These are phyloP conservation scores for Papilionanthe hybrid DNA, from an alignment of 116 monocot species.

Conservation along the genomic window DNA sequence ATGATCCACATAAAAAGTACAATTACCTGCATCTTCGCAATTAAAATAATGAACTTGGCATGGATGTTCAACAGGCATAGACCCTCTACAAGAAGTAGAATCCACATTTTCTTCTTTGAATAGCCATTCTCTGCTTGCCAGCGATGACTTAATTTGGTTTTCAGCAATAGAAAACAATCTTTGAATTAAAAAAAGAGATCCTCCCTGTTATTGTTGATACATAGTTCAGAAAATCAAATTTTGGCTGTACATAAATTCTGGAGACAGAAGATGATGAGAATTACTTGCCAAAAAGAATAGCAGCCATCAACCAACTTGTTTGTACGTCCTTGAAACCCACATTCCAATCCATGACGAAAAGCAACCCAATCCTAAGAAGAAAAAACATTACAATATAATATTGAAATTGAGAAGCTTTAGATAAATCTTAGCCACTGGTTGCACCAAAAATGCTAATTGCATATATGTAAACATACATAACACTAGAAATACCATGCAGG, in stretches of 20 bases:
- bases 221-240: not conserved
- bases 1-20: not conserved
- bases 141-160: conserved; percentile 28
- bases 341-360: conserved; percentile 88
- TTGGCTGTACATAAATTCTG: not conserved
- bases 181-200: conserved; percentile 61
- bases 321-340: conserved; percentile 92
- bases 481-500: not conserved
- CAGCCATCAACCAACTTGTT: conserved; percentile 99
- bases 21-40: conserved; percentile 22
- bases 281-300: conserved; percentile 99
- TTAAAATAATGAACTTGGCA: conserved; percentile 7
- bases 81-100: conserved; percentile 15
- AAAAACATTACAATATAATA: not conserved
- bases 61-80: conserved; percentile 11
- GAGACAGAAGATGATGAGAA: conserved; percentile 10
- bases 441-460: not conserved
- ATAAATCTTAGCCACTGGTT: not conserved
- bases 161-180: conserved; percentile 48
- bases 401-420: not conserved
- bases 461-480: not conserved
- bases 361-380: conserved; percentile 65
- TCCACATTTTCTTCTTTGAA: conserved; percentile 6
- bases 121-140: conserved; percentile 4
- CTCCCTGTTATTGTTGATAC: conserved; percentile 47